These are phyloP conservation scores for Halenospora varia DNA, from an alignment of 495 filamentous ascomycete genomes.

Conservation along the genomic window DNA sequence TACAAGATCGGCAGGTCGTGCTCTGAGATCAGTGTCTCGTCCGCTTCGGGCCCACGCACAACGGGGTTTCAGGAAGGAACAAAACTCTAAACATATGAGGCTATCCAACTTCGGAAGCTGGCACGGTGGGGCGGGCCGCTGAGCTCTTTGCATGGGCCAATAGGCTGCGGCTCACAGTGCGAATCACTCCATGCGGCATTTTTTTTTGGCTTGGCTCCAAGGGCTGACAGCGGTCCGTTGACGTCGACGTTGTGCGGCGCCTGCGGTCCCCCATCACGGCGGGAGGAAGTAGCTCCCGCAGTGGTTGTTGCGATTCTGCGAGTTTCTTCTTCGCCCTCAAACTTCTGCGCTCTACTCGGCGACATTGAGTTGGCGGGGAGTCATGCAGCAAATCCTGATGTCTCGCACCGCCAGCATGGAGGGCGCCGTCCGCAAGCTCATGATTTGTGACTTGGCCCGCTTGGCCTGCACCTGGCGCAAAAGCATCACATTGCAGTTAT, in stretches of 20 bases:
- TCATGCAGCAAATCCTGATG: neutral
- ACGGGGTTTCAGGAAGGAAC: neutral
- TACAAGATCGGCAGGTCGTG: neutral
- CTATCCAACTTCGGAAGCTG: neutral
- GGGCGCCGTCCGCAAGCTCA: neutral
- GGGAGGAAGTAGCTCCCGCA: neutral
- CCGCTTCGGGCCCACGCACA: neutral
- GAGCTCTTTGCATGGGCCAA: neutral
- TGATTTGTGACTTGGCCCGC: slow-evolving; percentile 20
- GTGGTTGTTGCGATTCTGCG: neutral
- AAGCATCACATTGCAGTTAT: slow-evolving; percentile 14
- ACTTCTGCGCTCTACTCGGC: neutral
- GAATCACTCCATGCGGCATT: slow-evolving; percentile 8
- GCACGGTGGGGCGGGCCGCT: neutral
- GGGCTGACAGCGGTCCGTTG: neutral
- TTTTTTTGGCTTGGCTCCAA: neutral
- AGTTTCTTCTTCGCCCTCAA: too few species aligned
- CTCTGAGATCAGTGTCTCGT: neutral
- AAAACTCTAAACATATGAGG: neutral
- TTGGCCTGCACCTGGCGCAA: slow-evolving; percentile 16
- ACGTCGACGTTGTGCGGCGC: slow-evolving; percentile 3
- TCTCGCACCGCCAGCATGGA: slow-evolving; percentile 1
- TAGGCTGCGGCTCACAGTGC: neutral
- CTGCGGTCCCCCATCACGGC: neutral
- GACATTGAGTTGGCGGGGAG: slow-evolving; percentile 1